A percentile compares a stretch with the other conserved stretches of the same genome.
Conservation (phyloP, 805 yeast species). For the Soucietia sequanensis region DNA sequence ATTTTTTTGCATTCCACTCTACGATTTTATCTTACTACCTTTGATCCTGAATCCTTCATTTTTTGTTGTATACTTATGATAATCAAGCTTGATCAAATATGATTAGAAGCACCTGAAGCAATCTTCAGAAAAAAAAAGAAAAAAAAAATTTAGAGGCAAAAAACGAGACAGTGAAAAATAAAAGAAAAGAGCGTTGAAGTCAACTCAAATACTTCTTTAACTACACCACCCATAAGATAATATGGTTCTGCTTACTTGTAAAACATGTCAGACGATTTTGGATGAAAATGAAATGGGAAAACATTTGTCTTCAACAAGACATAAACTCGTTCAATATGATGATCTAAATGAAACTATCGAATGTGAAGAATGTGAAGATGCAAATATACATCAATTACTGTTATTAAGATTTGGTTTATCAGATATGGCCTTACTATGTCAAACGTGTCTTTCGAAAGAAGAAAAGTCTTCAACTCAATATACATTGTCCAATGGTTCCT, state of each 20-base stretch:
- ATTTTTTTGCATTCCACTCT: no score
- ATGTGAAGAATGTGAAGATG: conserved; percentile 57
- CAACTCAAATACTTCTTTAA: no score
- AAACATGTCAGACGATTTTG: conserved; percentile 40
- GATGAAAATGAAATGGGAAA: conserved; percentile 44
- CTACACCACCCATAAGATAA: no score
- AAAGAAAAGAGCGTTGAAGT: no score
- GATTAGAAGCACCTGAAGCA: no score
- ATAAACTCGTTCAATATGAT: conserved; percentile 42
- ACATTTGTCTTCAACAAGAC: conserved; percentile 54
- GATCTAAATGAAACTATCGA: conserved; percentile 40
- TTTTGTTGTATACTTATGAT: no score
- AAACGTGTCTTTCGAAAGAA: conserved; percentile 42
- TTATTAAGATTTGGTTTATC: conserved; percentile 54
- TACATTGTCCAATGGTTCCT: conserved; percentile 52
- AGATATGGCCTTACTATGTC: conserved; percentile 52
- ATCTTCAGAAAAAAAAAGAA: no score
- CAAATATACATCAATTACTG: conserved; percentile 52
- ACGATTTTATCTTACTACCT: no score
- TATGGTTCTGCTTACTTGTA: conserved; percentile 45
- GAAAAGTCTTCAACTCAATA: conserved; percentile 51
- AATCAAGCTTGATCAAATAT: no score
- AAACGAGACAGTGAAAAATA: no score
- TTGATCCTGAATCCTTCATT: no score
- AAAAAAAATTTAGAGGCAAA: no score